Percentiles rank a stretch among this genome's conserved stretches.
Conservation (phyloP, 257 asterid genomes). For the Datura wrightii region DNA sequence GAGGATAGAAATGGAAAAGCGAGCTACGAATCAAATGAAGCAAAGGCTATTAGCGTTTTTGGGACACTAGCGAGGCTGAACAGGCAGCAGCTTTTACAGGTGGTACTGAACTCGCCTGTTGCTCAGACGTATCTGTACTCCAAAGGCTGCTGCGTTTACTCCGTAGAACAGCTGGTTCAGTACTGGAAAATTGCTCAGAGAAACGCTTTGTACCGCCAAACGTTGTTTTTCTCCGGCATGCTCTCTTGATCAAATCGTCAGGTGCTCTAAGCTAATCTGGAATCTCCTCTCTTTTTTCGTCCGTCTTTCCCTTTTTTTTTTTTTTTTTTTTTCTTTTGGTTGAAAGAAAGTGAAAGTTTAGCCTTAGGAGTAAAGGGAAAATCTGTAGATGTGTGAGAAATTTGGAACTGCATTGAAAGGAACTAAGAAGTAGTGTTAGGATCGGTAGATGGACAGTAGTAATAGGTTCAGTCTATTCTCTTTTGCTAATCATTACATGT, state of each 20-base stretch:
- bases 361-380: not conserved
- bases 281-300: not conserved
- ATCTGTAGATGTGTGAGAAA: not conserved
- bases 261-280: not conserved
- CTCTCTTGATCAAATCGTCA: not conserved
- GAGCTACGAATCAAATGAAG: not conserved
- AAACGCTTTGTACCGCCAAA: slow-evolving; percentile 12
- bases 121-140: slow-evolving; percentile 63
- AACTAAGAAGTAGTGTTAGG: not conserved
- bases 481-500: slow-evolving; percentile 22
- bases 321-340: too few species aligned
- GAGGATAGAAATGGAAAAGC: slow-evolving; percentile 29
- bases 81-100: slow-evolving; percentile 73
- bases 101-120: slow-evolving; percentile 64
- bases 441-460: not conserved
- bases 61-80: slow-evolving; percentile 54
- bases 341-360: not conserved
- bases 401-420: not conserved
- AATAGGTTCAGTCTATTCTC: not conserved
- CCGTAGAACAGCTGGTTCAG: slow-evolving; percentile 59
- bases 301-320: too few species aligned
- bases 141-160: slow-evolving; percentile 66
- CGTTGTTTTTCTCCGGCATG: not conserved
- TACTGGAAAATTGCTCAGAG: slow-evolving; percentile 46
- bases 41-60: not conserved